phyloP scores from a whole-genome alignment of 805 yeast species.

The Suhomyces canberraensis region DNA sequence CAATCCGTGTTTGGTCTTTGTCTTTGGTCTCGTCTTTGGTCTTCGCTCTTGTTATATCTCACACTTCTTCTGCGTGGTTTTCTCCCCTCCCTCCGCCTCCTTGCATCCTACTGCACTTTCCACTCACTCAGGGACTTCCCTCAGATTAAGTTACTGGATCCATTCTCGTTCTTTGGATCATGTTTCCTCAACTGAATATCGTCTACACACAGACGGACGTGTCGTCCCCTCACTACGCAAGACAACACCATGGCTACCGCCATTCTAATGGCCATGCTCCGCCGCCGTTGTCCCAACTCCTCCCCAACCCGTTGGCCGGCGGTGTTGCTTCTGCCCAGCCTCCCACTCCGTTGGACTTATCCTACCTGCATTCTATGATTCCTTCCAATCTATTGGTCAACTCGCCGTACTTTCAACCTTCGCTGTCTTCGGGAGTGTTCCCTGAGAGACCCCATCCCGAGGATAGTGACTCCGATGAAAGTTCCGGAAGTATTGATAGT shows the following conservation, averaged over 20 bases:
- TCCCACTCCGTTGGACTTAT: conserved; percentile 54
- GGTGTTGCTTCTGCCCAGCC: conserved; percentile 3
- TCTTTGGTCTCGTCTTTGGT: too few relatives aligned
- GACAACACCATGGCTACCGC: conserved; percentile 1
- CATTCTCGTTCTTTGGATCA: too few relatives aligned
- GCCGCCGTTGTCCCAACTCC: conserved; percentile 1
- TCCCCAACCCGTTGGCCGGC: background rate
- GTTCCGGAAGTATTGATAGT: background rate
- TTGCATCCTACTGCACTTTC: background rate
- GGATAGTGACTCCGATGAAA: background rate
- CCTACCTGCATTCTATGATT: conserved; percentile 58
- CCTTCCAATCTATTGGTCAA: conserved; percentile 60
- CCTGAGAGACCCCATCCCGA: background rate
- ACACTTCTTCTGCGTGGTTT: background rate
- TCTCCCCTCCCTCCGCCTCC: background rate
- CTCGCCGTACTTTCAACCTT: conserved; percentile 53
- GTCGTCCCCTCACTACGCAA: conserved; percentile 1
- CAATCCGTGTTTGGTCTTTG: too few relatives aligned
- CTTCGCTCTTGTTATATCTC: too few relatives aligned
- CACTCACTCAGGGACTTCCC: too few relatives aligned
- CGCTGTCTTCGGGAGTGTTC: background rate
- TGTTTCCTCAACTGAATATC: conserved; percentile 5
- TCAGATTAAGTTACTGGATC: too few relatives aligned
- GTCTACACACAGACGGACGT: conserved; percentile 2
- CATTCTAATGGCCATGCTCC: conserved; percentile 1